phyloP scores from a whole-genome alignment of 441 rosid species.

The Pelargonium citronellum region DNA sequence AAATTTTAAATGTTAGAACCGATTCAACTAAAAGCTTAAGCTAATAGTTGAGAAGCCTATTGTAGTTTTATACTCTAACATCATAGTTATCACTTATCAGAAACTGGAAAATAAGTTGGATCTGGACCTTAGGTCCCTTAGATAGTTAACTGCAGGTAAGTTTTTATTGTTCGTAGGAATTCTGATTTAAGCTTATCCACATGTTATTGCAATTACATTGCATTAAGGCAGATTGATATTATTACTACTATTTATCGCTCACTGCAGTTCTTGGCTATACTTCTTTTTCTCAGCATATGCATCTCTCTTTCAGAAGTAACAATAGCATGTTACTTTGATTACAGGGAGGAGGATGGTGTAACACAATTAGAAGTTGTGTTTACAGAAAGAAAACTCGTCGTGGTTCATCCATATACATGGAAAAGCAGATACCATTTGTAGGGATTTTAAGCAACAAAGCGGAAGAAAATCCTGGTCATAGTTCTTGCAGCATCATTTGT shows the following conservation, averaged over 20 bases:
- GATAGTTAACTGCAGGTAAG: not conserved
- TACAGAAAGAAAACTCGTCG: conserved; percentile 64
- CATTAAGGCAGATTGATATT: not conserved
- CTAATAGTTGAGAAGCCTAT: too few relatives aligned
- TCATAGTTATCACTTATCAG: not conserved
- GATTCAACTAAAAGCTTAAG: too few relatives aligned
- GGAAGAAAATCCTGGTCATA: conserved; percentile 53
- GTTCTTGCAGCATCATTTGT: not conserved
- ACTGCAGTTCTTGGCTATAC: not conserved
- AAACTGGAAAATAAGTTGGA: not conserved
- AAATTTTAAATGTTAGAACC: too few relatives aligned
- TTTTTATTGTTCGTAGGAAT: not conserved
- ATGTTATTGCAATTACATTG: not conserved
- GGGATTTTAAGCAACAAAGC: conserved; percentile 63
- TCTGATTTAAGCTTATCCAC: not conserved
- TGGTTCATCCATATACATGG: conserved; percentile 68
- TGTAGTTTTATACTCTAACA: too few relatives aligned
- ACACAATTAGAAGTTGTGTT: conserved; percentile 44
- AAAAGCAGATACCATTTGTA: conserved; percentile 49
- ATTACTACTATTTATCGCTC: not conserved
- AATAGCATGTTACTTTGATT: not conserved
- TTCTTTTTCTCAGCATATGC: not conserved
- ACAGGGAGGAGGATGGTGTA: conserved; percentile 87
- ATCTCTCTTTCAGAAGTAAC: conserved; percentile 7
- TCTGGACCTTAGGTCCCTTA: not conserved